phyloP scores from a whole-genome alignment of 495 filamentous ascomycete genomes.

The Arthonia radiata region DNA sequence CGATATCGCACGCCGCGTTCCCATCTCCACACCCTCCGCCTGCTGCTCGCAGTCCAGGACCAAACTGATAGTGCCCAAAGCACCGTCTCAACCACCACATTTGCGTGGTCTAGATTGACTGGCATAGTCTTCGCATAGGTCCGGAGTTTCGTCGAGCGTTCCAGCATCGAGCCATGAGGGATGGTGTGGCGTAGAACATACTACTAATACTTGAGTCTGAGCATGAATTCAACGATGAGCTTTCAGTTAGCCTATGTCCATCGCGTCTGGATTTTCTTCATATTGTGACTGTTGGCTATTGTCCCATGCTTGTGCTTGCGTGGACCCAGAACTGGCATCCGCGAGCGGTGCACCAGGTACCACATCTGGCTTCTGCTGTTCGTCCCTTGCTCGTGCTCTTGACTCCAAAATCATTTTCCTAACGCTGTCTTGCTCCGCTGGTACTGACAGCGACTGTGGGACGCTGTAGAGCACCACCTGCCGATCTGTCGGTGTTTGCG shows the following conservation, averaged over 20 bases:
- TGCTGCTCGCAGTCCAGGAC: too few species aligned
- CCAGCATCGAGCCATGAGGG: conserved; percentile 1
- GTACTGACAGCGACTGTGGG: conserved; percentile 49
- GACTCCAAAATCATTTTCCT: conserved; percentile 70
- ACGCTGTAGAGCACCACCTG: conserved; percentile 65
- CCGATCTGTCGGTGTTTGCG: conserved; percentile 21
- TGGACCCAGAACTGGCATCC: background rate
- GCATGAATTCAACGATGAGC: conserved; percentile 5
- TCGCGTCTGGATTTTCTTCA: conserved; percentile 34
- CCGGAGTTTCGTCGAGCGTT: conserved; percentile 2
- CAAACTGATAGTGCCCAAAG: too few species aligned
- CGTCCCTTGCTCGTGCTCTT: conserved; percentile 34
- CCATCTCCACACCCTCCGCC: too few species aligned
- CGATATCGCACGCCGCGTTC: background rate
- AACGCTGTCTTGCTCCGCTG: conserved; percentile 57
- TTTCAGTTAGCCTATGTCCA: conserved; percentile 36
- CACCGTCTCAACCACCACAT: conserved; percentile 2
- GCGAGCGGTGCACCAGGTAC: conserved; percentile 5
- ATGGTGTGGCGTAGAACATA: conserved; percentile 1
- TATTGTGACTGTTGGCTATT: conserved; percentile 1
- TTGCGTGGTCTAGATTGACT: conserved; percentile 1
- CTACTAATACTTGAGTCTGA: conserved; percentile 7
- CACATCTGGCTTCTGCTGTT: conserved; percentile 1
- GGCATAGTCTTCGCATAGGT: conserved; percentile 2
- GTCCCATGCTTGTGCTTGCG: conserved; percentile 2